Evolutionary conservation across 768 basidiomycete genomes (phyloP).

Genomic region (Tulasnella sp.): DNA sequence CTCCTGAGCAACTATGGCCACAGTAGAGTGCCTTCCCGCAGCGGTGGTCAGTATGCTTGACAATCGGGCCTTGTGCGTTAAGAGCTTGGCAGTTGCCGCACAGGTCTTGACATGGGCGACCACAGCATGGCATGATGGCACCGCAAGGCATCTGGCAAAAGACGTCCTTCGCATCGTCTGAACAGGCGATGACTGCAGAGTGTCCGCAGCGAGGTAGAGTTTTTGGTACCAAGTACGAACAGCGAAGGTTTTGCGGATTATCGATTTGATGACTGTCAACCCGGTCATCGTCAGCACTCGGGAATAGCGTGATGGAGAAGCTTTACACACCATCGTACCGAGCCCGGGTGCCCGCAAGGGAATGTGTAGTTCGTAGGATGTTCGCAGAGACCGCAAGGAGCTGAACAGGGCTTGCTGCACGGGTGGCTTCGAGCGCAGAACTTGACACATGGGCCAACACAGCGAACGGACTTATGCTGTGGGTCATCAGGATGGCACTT

Average conservation of each 20-base stretch:
- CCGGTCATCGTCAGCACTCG: constrained; percentile 34
- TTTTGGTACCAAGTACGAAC: constrained; percentile 46
- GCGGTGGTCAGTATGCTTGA: constrained; percentile 45
- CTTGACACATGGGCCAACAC: constrained; percentile 4
- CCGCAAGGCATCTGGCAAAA: constrained; percentile 47
- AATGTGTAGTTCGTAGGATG: constrained; percentile 49
- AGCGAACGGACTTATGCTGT: background rate
- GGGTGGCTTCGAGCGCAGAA: constrained; percentile 12
- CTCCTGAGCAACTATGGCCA: constrained; percentile 50
- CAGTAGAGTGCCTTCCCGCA: constrained; percentile 56
- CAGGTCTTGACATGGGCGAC: constrained; percentile 46
- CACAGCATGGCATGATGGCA: constrained; percentile 52
- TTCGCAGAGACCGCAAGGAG: constrained; percentile 5
- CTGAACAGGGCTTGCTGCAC: constrained; percentile 6
- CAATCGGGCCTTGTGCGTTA: constrained; percentile 33
- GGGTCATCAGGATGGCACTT: constrained; percentile 19
- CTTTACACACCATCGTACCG: constrained; percentile 10
- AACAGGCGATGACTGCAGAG: constrained; percentile 47
- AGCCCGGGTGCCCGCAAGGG: constrained; percentile 44
- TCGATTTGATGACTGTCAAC: constrained; percentile 47
- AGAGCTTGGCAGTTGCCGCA: constrained; percentile 52
- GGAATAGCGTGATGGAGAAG: too few species aligned
- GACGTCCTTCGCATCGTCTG: constrained; percentile 43
- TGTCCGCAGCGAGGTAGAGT: constrained; percentile 55
- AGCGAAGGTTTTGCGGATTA: constrained; percentile 46